phyloP scores from a whole-genome alignment of 768 basidiomycete species.

The Chalciporus piperatus region DNA sequence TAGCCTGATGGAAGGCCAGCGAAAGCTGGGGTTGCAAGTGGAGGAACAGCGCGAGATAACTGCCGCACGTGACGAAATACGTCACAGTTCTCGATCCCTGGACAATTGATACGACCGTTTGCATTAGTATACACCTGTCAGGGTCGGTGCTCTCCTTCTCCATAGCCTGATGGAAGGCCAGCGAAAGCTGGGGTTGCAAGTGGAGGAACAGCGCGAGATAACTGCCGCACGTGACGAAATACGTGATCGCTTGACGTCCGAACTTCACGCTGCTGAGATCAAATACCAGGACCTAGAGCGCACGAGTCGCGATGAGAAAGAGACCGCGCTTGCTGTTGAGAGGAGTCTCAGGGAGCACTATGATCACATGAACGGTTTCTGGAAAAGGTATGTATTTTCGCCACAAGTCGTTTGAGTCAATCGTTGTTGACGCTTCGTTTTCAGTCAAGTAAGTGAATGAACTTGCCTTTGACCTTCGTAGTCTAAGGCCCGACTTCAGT shows the following conservation, averaged over 20 bases:
- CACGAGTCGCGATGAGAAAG: constrained; percentile 46
- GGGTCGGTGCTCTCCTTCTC: constrained; percentile 47
- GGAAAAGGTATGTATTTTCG: constrained; percentile 34
- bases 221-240: constrained; percentile 32
- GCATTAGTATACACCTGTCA: constrained; percentile 48
- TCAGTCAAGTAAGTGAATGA: constrained; percentile 34
- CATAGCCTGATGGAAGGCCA: constrained; percentile 50
- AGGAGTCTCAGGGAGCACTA: constrained; percentile 53
- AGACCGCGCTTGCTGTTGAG: constrained; percentile 51
- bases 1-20: constrained; percentile 49
- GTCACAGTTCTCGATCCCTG: too few species aligned
- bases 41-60: constrained; percentile 32
- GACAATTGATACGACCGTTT: too few species aligned
- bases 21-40: constrained; percentile 36
- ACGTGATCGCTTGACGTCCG: constrained; percentile 28
- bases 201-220: constrained; percentile 30
- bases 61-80: constrained; percentile 31
- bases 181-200: constrained; percentile 37
- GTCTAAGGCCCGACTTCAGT: constrained; percentile 13
- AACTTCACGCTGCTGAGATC: constrained; percentile 37
- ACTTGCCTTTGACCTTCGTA: constrained; percentile 1
- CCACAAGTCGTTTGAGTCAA: constrained; percentile 1
- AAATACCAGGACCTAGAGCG: constrained; percentile 42
- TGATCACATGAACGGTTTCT: constrained; percentile 42
- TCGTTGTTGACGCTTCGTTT: constrained; percentile 20